A percentile compares a stretch with the other conserved stretches of the same genome.
These are phyloP conservation scores for Phaeolepiota aurea DNA, from an alignment of 768 basidiomycete species.

Conservation along the genomic window DNA sequence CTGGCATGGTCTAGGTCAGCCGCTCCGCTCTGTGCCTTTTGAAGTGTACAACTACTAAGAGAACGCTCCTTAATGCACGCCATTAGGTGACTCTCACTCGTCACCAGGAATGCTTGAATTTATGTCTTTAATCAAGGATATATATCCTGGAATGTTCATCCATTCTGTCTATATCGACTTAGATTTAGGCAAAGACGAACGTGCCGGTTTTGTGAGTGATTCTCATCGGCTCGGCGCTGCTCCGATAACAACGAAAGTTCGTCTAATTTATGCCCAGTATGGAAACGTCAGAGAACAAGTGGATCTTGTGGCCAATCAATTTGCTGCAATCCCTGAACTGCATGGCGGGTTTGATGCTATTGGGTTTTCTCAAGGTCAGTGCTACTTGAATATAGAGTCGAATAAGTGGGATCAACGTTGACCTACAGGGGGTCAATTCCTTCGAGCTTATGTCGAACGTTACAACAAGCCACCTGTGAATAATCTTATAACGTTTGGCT, in stretches of 20 bases:
- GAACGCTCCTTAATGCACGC: conserved; percentile 9
- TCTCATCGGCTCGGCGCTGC: neutral
- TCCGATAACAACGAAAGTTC: conserved; percentile 4
- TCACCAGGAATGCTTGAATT: conserved; percentile 71
- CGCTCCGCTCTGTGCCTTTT: neutral
- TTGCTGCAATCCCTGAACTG: conserved; percentile 57
- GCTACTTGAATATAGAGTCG: conserved; percentile 1
- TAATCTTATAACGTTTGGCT: conserved; percentile 83
- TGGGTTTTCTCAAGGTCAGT: conserved; percentile 75
- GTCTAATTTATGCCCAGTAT: conserved; percentile 37
- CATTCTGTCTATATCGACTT: conserved; percentile 66
- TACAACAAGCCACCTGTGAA: conserved; percentile 66
- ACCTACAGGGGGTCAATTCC: conserved; percentile 66
- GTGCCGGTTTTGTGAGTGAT: conserved; percentile 62
- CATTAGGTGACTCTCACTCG: conserved; percentile 65
- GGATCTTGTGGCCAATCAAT: conserved; percentile 52
- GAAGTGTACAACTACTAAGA: too few relatives aligned
- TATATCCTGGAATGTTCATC: conserved; percentile 70
- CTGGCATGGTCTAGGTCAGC: conserved; percentile 65
- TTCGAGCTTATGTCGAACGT: conserved; percentile 75
- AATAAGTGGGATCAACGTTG: neutral
- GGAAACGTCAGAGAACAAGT: conserved; percentile 73
- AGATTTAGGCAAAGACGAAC: conserved; percentile 52
- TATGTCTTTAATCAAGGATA: conserved; percentile 42
- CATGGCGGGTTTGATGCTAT: conserved; percentile 73